Evolutionary conservation across 352 stramenopile genomes (phyloP).

Genomic region (Phytophthora uliginosa): DNA sequence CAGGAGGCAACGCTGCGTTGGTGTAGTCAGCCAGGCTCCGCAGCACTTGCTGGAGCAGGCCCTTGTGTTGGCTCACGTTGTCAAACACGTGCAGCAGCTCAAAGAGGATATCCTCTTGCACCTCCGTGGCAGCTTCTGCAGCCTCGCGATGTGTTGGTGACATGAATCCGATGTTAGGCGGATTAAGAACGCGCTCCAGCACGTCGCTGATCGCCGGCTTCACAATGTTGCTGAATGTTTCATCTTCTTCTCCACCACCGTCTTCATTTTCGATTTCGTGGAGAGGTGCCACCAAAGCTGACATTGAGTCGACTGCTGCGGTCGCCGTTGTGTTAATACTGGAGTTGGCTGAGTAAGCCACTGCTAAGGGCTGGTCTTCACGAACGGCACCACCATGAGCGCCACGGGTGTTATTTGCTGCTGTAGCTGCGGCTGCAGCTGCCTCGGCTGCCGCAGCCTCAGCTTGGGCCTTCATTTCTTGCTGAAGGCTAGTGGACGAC

Average conservation of each 20-base stretch:
- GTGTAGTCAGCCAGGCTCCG: constrained; percentile 59
- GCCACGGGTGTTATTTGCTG: constrained; percentile 1
- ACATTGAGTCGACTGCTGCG: constrained; percentile 9
- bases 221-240: constrained; percentile 73
- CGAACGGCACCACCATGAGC: not conserved
- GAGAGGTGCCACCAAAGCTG: constrained; percentile 9
- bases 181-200: constrained; percentile 56
- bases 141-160: constrained; percentile 27
- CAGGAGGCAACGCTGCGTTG: constrained; percentile 25
- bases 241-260: constrained; percentile 51
- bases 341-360: not conserved
- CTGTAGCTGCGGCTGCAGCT: constrained; percentile 10
- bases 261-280: constrained; percentile 38
- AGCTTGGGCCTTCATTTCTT: constrained; percentile 43
- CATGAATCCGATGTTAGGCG: constrained; percentile 28
- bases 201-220: constrained; percentile 88
- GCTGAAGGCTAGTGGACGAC: constrained; percentile 50
- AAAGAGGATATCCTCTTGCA: constrained; percentile 78
- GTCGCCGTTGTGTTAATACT: constrained; percentile 6
- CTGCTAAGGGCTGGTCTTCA: constrained; percentile 3
- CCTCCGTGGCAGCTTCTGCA: constrained; percentile 49
- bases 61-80: constrained; percentile 70
- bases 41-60: constrained; percentile 75
- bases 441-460: constrained; percentile 11
- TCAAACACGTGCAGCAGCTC: constrained; percentile 86